Conservation (phyloP, 495 filamentous ascomycete genomes). For the Lasiosphaeria ovina region DNA sequence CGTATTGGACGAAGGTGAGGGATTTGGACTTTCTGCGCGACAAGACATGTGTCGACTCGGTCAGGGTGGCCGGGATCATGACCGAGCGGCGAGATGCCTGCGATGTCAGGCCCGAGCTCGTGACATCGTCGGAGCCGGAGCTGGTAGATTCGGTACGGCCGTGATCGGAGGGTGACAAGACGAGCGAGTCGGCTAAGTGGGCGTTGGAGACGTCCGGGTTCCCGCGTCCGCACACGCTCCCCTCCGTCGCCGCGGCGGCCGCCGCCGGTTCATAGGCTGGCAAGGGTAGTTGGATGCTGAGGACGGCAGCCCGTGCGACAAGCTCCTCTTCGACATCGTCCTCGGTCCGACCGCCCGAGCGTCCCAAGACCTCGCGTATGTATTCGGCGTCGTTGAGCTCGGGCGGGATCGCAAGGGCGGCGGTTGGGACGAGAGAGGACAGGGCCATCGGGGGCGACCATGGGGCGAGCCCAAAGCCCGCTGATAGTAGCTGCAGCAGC, state of each 20-base stretch:
- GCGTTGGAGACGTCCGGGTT: slow-evolving; percentile 20
- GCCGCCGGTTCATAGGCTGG: slow-evolving; percentile 7
- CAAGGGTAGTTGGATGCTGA: slow-evolving; percentile 41
- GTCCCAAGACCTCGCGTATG: slow-evolving; percentile 41
- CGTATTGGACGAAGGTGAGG: slow-evolving; percentile 52
- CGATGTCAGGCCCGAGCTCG: slow-evolving; percentile 11
- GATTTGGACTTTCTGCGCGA: slow-evolving; percentile 38
- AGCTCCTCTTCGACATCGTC: slow-evolving; percentile 39
- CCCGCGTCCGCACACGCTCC: no score
- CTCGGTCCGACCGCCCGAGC: slow-evolving; percentile 37
- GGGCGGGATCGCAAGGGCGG: slow-evolving; percentile 19
- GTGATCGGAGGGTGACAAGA: slow-evolving; percentile 9
- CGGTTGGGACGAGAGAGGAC: slow-evolving; percentile 13
- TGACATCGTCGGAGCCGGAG: slow-evolving; percentile 20
- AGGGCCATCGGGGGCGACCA: slow-evolving; percentile 13
- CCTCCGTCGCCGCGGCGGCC: background rate
- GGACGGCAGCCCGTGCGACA: slow-evolving; percentile 34
- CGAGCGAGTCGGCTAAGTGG: slow-evolving; percentile 36
- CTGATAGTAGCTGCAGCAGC: background rate
- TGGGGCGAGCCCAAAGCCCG: background rate
- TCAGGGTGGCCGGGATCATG: slow-evolving; percentile 21
- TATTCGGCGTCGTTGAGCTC: slow-evolving; percentile 45
- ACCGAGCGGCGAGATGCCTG: slow-evolving; percentile 21
- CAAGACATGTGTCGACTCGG: slow-evolving; percentile 17
- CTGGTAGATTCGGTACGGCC: slow-evolving; percentile 23